phyloP scores from a whole-genome alignment of 1,284 basidiomycete species.

The Ustilago shanxiensis region DNA sequence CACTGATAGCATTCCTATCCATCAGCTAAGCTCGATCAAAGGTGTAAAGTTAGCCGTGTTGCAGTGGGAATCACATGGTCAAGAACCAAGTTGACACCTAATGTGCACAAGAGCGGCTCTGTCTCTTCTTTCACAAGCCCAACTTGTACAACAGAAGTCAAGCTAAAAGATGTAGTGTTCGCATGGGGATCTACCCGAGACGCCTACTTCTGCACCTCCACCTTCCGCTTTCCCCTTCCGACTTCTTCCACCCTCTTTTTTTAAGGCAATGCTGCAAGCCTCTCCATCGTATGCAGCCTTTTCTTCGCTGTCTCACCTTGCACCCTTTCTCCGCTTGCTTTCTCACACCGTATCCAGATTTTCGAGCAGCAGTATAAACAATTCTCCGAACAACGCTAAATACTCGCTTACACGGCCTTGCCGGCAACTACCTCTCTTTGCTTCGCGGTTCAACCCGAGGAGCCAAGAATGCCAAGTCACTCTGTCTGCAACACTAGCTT shows the following conservation, averaged over 20 bases:
- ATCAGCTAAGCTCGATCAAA: too few relatives aligned
- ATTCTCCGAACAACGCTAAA: background rate
- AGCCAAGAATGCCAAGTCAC: background rate
- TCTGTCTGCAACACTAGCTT: background rate
- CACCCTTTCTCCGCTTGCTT: background rate
- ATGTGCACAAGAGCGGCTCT: background rate
- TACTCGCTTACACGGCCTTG: background rate
- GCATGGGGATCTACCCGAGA: constrained; percentile 5
- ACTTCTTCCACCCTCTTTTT: background rate
- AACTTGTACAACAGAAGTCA: background rate
- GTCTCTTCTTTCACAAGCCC: background rate
- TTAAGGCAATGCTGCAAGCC: background rate
- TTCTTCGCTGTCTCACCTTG: background rate
- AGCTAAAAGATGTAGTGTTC: background rate
- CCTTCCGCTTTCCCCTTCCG: too few relatives aligned
- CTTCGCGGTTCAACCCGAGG: too few relatives aligned
- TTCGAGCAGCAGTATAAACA: background rate
- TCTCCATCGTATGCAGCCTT: background rate
- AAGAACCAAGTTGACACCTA: background rate
- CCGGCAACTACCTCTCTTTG: background rate
- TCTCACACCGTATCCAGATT: background rate
- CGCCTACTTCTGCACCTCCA: background rate
- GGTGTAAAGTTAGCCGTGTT: too few relatives aligned
- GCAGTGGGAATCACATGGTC: background rate
- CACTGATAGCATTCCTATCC: too few relatives aligned